Evolutionary conservation across 495 filamentous ascomycete genomes (phyloP).

Genomic region (Staphylotrichum tortipilum): DNA sequence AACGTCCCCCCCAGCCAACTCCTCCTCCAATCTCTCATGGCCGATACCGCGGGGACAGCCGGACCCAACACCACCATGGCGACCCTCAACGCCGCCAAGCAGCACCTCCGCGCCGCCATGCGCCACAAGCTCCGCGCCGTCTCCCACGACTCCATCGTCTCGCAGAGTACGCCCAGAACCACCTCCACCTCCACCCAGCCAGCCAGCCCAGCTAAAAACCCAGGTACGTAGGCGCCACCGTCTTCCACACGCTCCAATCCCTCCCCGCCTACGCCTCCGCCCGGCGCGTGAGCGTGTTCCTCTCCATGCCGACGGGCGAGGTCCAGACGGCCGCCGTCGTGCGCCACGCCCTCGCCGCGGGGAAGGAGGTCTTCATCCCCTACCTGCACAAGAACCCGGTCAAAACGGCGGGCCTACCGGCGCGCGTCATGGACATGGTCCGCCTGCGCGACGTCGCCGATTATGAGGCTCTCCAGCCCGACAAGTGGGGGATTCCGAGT

Average conservation of each 20-base stretch:
- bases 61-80: constrained; percentile 23
- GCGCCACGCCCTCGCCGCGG: constrained; percentile 61
- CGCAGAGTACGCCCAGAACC: constrained; percentile 53
- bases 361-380: constrained; percentile 85
- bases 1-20: not conserved
- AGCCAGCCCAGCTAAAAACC: not conserved
- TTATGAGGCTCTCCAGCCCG: constrained; percentile 63
- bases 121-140: constrained; percentile 52
- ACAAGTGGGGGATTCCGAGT: constrained; percentile 89
- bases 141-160: constrained; percentile 45
- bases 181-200: not conserved
- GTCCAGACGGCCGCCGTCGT: constrained; percentile 75
- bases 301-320: constrained; percentile 85
- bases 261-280: constrained; percentile 57
- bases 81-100: constrained; percentile 50
- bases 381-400: constrained; percentile 61
- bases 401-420: constrained; percentile 35
- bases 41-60: not conserved
- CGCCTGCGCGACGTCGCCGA: constrained; percentile 62
- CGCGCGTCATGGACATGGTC: constrained; percentile 88
- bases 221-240: constrained; percentile 50
- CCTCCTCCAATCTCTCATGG: not conserved
- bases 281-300: constrained; percentile 69
- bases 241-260: constrained; percentile 47
- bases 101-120: constrained; percentile 61